phyloP scores from a whole-genome alignment of 495 filamentous ascomycete genomes.

The Trichoderma asperelloides region DNA sequence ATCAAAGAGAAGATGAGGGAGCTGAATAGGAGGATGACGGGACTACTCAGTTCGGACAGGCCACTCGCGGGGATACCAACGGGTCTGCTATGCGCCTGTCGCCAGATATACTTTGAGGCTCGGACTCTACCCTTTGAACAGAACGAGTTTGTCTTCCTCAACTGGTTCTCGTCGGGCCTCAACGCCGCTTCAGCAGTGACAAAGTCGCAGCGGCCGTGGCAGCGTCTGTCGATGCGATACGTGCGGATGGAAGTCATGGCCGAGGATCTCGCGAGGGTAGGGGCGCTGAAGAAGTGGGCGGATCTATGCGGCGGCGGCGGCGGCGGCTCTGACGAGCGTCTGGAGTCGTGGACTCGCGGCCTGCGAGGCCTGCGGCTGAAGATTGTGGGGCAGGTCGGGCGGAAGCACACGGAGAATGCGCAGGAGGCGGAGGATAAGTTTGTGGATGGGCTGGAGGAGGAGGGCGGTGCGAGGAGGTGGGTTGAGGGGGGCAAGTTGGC shows the following conservation, averaged over 20 bases:
- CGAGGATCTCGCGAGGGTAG: constrained; percentile 16
- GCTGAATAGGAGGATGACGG: not conserved
- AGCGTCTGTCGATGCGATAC: constrained; percentile 25
- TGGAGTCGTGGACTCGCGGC: constrained; percentile 16
- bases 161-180: constrained; percentile 27
- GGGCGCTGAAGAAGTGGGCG: constrained; percentile 19
- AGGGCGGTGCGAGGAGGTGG: constrained; percentile 12
- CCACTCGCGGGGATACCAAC: constrained; percentile 23
- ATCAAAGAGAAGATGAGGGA: not conserved
- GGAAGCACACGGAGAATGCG: not conserved
- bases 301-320: constrained; percentile 19
- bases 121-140: constrained; percentile 23
- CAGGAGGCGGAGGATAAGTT: constrained; percentile 13
- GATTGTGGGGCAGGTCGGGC: constrained; percentile 13
- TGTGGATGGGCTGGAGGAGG: constrained; percentile 4
- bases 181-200: constrained; percentile 22
- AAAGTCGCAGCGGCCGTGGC: constrained; percentile 20
- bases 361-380: constrained; percentile 23
- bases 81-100: constrained; percentile 21
- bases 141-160: constrained; percentile 31
- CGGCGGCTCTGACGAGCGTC: not conserved
- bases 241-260: constrained; percentile 22
- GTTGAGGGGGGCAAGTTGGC: constrained; percentile 11
- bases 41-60: constrained; percentile 22
- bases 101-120: constrained; percentile 25